Conservation (phyloP, 768 basidiomycete species). For the Amanita thiersii region DNA sequence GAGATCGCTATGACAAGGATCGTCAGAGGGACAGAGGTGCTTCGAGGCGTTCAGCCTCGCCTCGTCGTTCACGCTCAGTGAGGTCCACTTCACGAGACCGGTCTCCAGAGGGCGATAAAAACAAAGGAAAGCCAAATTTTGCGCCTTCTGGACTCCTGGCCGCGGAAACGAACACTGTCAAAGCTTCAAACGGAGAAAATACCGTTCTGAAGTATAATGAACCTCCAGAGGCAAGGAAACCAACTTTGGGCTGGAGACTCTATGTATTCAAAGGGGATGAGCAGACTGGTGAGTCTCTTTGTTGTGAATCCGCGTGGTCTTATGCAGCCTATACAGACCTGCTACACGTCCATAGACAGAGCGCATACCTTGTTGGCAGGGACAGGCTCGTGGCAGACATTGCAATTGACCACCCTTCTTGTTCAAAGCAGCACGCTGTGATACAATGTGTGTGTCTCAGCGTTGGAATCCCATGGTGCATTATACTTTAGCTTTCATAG, state of each 20-base stretch:
- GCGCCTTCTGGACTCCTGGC: slow-evolving; percentile 83
- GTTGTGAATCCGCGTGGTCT: neutral
- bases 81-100: slow-evolving; percentile 36
- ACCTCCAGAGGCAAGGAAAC: slow-evolving; percentile 95
- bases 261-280: slow-evolving; percentile 97
- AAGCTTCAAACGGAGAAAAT: slow-evolving; percentile 62
- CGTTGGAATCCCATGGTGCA: slow-evolving; percentile 7
- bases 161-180: slow-evolving; percentile 91
- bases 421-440: slow-evolving; percentile 97
- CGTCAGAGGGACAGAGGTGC: slow-evolving; percentile 21
- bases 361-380: slow-evolving; percentile 88
- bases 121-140: slow-evolving; percentile 85
- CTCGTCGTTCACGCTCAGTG: slow-evolving; percentile 29
- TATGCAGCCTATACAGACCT: slow-evolving; percentile 46
- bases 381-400: slow-evolving; percentile 85
- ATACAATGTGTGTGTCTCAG: slow-evolving; percentile 65
- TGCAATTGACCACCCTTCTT: slow-evolving; percentile 89
- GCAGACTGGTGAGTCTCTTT: slow-evolving; percentile 65
- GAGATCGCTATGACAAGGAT: slow-evolving; percentile 12
- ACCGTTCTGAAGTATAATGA: slow-evolving; percentile 96
- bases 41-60: slow-evolving; percentile 45
- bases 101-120: slow-evolving; percentile 28
- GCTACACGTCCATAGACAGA: slow-evolving; percentile 89
- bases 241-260: slow-evolving; percentile 81
- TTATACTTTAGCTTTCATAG: slow-evolving; percentile 24